Conservation (phyloP, 2,329 filamentous ascomycete genomes). For the Thermoascus crustaceus region DNA sequence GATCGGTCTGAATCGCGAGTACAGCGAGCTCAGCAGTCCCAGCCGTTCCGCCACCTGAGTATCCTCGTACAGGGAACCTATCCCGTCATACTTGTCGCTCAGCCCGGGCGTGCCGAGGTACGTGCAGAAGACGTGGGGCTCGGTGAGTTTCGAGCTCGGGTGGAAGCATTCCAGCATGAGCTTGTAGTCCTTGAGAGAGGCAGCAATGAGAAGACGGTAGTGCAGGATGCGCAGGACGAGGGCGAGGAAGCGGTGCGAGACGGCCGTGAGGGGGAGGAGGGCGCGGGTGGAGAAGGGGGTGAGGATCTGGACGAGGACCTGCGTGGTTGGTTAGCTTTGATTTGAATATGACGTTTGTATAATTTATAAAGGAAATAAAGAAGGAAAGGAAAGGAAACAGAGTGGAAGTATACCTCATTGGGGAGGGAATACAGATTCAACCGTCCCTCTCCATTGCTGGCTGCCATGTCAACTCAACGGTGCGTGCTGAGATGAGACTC, state of each 20-base stretch:
- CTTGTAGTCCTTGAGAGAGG: slow-evolving; percentile 53
- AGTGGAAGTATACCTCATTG: slow-evolving; percentile 1
- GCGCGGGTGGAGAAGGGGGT: slow-evolving; percentile 40
- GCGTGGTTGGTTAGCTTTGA: not conserved
- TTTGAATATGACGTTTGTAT: not conserved
- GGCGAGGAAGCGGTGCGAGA: slow-evolving; percentile 57
- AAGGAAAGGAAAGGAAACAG: slow-evolving; percentile 1
- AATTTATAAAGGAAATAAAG: not conserved
- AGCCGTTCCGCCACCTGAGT: slow-evolving; percentile 25
- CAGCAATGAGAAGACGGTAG: slow-evolving; percentile 53
- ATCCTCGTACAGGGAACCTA: slow-evolving; percentile 30
- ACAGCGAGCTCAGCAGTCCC: slow-evolving; percentile 49
- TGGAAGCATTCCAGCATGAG: slow-evolving; percentile 74
- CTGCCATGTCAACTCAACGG: too few relatives aligned
- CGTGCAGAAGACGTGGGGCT: slow-evolving; percentile 61
- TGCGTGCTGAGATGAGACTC: too few relatives aligned
- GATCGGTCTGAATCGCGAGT: slow-evolving; percentile 63
- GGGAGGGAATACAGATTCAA: not conserved
- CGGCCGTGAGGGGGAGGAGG: slow-evolving; percentile 50
- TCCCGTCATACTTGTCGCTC: slow-evolving; percentile 33
- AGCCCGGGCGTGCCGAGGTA: slow-evolving; percentile 58
- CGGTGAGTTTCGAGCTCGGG: slow-evolving; percentile 58
- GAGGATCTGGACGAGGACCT: slow-evolving; percentile 48
- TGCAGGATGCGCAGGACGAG: slow-evolving; percentile 57
- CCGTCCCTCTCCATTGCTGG: too few relatives aligned